Conservation (phyloP, 768 basidiomycete species). For the Pholiota molesta region DNA sequence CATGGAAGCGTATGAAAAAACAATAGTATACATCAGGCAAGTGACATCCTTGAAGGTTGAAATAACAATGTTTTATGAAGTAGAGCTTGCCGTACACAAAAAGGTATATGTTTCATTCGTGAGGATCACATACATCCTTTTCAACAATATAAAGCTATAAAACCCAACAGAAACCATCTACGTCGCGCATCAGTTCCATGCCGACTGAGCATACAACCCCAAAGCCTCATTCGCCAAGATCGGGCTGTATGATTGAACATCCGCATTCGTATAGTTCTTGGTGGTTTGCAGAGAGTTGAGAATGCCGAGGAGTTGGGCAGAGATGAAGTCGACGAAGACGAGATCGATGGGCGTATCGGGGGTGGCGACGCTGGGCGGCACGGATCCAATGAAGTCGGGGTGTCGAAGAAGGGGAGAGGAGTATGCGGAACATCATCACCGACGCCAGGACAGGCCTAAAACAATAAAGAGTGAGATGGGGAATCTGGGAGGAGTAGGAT, state of each 20-base stretch:
- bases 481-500: not conserved
- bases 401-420: slow-evolving; percentile 56
- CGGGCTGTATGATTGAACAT: slow-evolving; percentile 59
- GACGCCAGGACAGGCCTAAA: slow-evolving; percentile 66
- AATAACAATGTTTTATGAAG: too few relatives aligned
- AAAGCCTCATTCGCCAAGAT: slow-evolving; percentile 53
- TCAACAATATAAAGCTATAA: not conserved
- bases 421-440: slow-evolving; percentile 76
- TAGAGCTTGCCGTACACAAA: not conserved
- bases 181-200: slow-evolving; percentile 39
- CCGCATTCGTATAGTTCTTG: slow-evolving; percentile 50
- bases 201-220: slow-evolving; percentile 56
- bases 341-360: slow-evolving; percentile 63
- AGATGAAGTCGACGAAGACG: slow-evolving; percentile 76
- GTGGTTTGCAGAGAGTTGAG: slow-evolving; percentile 58
- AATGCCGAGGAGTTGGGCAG: slow-evolving; percentile 48
- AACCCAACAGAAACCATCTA: not conserved
- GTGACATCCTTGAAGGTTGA: too few relatives aligned
- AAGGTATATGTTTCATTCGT: not conserved
- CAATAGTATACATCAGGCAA: too few relatives aligned
- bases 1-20: too few relatives aligned
- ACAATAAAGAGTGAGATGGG: not conserved
- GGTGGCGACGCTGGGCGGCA: slow-evolving; percentile 48
- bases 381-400: slow-evolving; percentile 65
- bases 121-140: not conserved